Percentiles rank a stretch among this genome's conserved stretches.
These are phyloP conservation scores for Neurospora pannonica DNA, from an alignment of 495 filamentous ascomycete genomes.

Conservation along the genomic window DNA sequence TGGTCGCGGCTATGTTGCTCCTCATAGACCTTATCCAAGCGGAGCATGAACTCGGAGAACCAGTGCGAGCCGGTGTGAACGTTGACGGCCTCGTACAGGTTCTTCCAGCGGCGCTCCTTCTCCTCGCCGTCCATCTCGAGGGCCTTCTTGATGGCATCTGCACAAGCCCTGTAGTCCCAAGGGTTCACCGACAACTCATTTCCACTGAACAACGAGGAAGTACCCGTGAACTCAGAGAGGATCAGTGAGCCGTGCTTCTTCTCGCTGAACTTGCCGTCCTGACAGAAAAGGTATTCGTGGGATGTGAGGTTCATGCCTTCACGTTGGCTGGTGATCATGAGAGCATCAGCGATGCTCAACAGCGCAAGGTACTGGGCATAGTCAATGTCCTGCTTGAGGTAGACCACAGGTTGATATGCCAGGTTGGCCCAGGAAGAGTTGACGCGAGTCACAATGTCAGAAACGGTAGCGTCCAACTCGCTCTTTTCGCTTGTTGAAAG, in stretches of 20 bases:
- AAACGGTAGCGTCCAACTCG: conserved; percentile 76
- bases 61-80: conserved; percentile 75
- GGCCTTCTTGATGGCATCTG: conserved; percentile 70
- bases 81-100: conserved; percentile 63
- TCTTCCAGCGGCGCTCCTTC: conserved; percentile 62
- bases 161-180: conserved; percentile 83
- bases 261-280: conserved; percentile 64
- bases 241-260: conserved; percentile 83
- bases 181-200: conserved; percentile 79
- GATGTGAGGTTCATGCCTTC: conserved; percentile 94
- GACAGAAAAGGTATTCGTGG: conserved; percentile 87
- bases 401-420: conserved; percentile 84
- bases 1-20: conserved; percentile 76
- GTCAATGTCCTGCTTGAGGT: conserved; percentile 85
- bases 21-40: conserved; percentile 62
- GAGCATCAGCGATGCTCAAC: conserved; percentile 74
- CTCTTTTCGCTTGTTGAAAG: conserved; percentile 78
- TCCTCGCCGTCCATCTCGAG: conserved; percentile 66
- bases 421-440: conserved; percentile 82
- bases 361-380: conserved; percentile 86
- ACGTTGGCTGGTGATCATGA: conserved; percentile 87
- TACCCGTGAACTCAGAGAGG: conserved; percentile 88
- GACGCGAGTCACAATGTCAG: conserved; percentile 85
- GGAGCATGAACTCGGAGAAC: conserved; percentile 62
- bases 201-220: conserved; percentile 70